Evolutionary conservation across 164 flowering plant species (phyloP).

Genomic region (Kingdonia uniflora): DNA sequence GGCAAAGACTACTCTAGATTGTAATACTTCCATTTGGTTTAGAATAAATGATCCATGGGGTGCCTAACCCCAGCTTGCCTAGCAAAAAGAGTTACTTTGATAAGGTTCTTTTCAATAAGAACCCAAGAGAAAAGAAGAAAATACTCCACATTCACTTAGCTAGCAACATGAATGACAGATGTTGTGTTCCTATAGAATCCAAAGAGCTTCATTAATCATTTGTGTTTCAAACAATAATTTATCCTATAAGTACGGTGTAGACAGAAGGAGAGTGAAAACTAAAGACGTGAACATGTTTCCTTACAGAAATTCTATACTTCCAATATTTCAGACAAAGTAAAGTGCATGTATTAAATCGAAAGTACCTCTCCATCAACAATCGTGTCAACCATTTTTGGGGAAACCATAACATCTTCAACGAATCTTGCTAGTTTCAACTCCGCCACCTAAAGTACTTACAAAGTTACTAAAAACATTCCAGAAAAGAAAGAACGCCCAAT

Average conservation of each 20-base stretch:
- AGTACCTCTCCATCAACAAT: slow-evolving; percentile 96
- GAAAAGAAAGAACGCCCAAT: not conserved
- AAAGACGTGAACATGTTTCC: not conserved
- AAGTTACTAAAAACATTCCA: not conserved
- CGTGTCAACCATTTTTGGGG: slow-evolving; percentile 92
- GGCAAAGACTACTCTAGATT: too few species aligned
- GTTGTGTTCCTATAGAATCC: too few species aligned
- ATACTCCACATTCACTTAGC: too few species aligned
- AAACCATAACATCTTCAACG: slow-evolving; percentile 94
- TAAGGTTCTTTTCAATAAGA: too few species aligned
- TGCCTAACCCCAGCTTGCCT: too few species aligned
- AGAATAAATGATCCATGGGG: too few species aligned
- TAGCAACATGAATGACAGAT: too few species aligned
- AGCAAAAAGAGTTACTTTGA: too few species aligned
- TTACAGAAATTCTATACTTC: not conserved
- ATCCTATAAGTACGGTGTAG: too few species aligned
- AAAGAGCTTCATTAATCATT: not conserved
- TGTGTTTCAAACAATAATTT: not conserved
- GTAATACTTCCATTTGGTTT: too few species aligned
- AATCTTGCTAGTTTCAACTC: slow-evolving; percentile 82
- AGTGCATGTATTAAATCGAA: not conserved
- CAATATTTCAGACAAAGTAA: not conserved
- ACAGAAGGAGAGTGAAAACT: not conserved
- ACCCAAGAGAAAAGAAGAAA: too few species aligned
- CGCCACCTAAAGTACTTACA: slow-evolving; percentile 43